phyloP scores from a whole-genome alignment of 805 yeast genomes.

The Candida dendrica region DNA sequence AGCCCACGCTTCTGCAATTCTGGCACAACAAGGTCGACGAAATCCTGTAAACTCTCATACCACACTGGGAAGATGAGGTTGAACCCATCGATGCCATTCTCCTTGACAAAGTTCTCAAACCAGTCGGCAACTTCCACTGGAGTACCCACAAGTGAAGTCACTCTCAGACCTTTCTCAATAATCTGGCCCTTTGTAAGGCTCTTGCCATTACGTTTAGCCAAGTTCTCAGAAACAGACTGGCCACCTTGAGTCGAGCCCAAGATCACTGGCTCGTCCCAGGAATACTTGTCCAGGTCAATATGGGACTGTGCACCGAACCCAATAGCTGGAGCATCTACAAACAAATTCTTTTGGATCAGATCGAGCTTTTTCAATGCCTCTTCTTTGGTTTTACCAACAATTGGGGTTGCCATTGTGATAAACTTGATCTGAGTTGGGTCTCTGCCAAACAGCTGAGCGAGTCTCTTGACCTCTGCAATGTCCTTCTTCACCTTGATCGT shows the following conservation, averaged over 20 bases:
- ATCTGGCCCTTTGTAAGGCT: constrained; percentile 19
- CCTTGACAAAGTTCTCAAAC: neutral
- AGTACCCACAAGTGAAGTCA: constrained; percentile 6
- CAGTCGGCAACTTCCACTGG: constrained; percentile 1
- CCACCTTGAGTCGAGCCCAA: constrained; percentile 26
- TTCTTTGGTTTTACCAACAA: constrained; percentile 29
- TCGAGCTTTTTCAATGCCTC: constrained; percentile 28
- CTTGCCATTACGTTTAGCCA: constrained; percentile 16
- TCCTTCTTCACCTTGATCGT: constrained; percentile 20
- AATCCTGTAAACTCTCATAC: constrained; percentile 22
- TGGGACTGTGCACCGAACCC: constrained; percentile 36
- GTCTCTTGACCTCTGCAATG: constrained; percentile 22
- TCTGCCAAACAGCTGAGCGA: constrained; percentile 27
- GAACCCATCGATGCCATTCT: neutral
- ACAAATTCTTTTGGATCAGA: constrained; percentile 23
- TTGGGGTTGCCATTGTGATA: constrained; percentile 25
- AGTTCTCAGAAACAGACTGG: constrained; percentile 24
- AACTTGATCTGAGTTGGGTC: constrained; percentile 29
- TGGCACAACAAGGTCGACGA: constrained; percentile 28
- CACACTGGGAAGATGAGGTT: neutral
- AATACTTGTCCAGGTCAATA: constrained; percentile 27
- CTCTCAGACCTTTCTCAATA: constrained; percentile 28
- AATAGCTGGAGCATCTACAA: constrained; percentile 31
- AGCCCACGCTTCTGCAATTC: constrained; percentile 28
- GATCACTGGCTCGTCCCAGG: constrained; percentile 27